phyloP scores from a whole-genome alignment of 2,329 filamentous ascomycete species.

The Periglandula ipomoeae region DNA sequence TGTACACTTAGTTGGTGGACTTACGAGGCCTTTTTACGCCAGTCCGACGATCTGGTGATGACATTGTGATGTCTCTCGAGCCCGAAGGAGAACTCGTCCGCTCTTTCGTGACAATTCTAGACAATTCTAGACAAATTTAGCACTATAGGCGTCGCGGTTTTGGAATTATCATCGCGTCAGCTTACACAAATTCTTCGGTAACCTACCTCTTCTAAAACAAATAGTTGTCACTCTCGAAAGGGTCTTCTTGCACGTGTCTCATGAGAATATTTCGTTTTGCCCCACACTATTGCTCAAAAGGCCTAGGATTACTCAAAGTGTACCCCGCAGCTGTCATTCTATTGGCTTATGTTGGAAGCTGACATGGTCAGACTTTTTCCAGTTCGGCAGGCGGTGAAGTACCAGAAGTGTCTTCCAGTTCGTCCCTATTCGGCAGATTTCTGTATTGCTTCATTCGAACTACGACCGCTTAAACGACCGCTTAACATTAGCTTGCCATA shows the following conservation, averaged over 20 bases:
- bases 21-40: conserved; percentile 36
- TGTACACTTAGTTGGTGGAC: conserved; percentile 8
- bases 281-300: neutral
- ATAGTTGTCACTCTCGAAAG: too few relatives aligned
- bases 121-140: too few relatives aligned
- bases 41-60: conserved; percentile 30
- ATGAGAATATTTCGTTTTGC: conserved; percentile 1
- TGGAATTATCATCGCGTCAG: neutral
- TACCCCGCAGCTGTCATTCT: neutral
- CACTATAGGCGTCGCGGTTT: too few relatives aligned
- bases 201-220: too few relatives aligned
- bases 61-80: conserved; percentile 20
- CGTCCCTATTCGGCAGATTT: too few relatives aligned
- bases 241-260: neutral
- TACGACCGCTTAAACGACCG: too few relatives aligned
- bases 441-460: too few relatives aligned
- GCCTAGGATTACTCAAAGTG: neutral
- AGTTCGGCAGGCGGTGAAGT: neutral
- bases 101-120: too few relatives aligned
- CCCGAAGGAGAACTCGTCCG: too few relatives aligned
- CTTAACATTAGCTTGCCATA: too few relatives aligned
- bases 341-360: neutral
- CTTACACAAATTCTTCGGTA: too few relatives aligned
- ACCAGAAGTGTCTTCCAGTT: neutral
- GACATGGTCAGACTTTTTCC: neutral